A percentile compares a stretch with the other conserved stretches of the same genome.
These are phyloP conservation scores for Metschnikowia gruessii DNA, from an alignment of 805 yeast genomes.

Conservation along the genomic window DNA sequence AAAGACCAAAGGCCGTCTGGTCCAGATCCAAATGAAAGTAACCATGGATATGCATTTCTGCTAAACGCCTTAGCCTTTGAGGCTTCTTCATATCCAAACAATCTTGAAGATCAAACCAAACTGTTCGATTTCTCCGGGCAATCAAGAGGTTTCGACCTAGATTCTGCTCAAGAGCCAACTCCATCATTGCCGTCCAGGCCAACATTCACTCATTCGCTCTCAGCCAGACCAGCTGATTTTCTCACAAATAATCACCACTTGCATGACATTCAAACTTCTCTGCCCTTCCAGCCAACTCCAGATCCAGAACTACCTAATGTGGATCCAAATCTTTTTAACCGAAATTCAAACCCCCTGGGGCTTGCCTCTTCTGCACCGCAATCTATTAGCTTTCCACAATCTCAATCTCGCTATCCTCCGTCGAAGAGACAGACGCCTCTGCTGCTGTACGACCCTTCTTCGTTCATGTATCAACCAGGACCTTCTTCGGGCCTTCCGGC, in stretches of 20 bases:
- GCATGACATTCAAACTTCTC: slow-evolving; percentile 3
- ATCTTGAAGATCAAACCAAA: slow-evolving; percentile 15
- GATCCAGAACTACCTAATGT: slow-evolving; percentile 6
- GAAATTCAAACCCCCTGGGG: slow-evolving; percentile 5
- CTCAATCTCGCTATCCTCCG: slow-evolving; percentile 12
- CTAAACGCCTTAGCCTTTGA: slow-evolving; percentile 50
- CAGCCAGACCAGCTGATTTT: slow-evolving; percentile 9
- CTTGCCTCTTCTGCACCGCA: slow-evolving; percentile 12
- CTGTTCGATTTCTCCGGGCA: slow-evolving; percentile 1
- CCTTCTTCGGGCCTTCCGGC: slow-evolving; percentile 13
- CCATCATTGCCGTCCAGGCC: slow-evolving; percentile 8
- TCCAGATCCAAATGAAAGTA: slow-evolving; percentile 1
- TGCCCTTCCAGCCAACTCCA: slow-evolving; percentile 7
- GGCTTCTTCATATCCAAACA: slow-evolving; percentile 28
- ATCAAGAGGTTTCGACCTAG: background rate
- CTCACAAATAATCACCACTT: background rate
- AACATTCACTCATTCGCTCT: slow-evolving; percentile 6
- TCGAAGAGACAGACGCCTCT: slow-evolving; percentile 15
- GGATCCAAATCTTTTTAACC: slow-evolving; percentile 7
- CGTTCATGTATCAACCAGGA: slow-evolving; percentile 12
- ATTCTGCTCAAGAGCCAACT: slow-evolving; percentile 1
- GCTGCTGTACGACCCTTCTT: slow-evolving; percentile 20
- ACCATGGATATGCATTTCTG: slow-evolving; percentile 30
- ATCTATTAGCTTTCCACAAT: slow-evolving; percentile 7
- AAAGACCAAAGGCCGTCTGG: slow-evolving; percentile 5